Base-by-base conservation (phyloP, 345 rosid genomes). In the Lumnitzera littorea region DNA sequence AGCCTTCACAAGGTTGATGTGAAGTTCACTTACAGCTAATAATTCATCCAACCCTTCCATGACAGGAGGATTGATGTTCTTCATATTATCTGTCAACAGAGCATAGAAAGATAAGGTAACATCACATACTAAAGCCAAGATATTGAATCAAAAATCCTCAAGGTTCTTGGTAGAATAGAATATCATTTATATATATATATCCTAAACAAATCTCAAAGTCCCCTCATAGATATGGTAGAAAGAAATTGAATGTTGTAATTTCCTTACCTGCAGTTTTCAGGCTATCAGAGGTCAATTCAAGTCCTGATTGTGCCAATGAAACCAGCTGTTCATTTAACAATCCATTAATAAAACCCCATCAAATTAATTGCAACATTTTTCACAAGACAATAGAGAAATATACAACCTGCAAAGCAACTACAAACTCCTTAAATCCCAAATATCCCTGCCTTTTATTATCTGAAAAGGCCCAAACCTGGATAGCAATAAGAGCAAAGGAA, bases 361-460 rank as follows among this genome's bases (percentile, higher is more conserved):
- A 25, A 29, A 55, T 27, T 23, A 47, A 12, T 57, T 56, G 15
- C 24, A 52, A 5, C 17, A 29, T 9, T 47, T 46, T 12, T 12
- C 13, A 54, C 51, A 13, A 24, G 13, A 46, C 5, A 24, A 8
- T 12, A 43, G 13, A 49, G 46, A 2, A 54, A 2, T 27, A 27
- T 27, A 9, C 48, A 70, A 92, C 98, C 98, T 92, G 84, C 96
- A 89, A 72, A 54, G 98, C 91, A 15, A 67, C 68, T 56, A 87
- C 67, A 77, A 92, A 92, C 60, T 89, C 96, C 10, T 77, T 27
- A 49, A 87, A 78, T 11, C 95, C 88, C 5, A 92, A 67, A 77
- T 78, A 92, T 20, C 98, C 98, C 54, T 89, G 96, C 13, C 94
- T 77, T 67, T 85, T 92, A 12, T 85, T 78, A 63, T 92, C 98